phyloP scores from a whole-genome alignment of 106 monocot species.

The Cymbidium sinense region DNA sequence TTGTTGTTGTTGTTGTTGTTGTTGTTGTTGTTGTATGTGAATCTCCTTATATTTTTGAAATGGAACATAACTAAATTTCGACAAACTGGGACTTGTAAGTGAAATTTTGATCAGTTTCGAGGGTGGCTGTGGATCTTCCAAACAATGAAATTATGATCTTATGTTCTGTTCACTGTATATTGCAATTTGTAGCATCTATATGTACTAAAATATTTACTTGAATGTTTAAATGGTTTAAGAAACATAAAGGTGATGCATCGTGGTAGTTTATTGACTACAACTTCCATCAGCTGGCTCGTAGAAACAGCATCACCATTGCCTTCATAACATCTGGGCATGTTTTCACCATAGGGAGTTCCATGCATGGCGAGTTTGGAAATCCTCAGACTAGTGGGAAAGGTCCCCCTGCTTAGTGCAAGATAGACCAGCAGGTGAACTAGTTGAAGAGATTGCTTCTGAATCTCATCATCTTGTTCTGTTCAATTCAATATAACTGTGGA shows the following conservation, averaged over 20 bases:
- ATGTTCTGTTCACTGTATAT: no score
- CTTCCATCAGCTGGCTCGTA: constrained; percentile 57
- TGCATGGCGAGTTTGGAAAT: constrained; percentile 54
- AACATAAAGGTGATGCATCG: constrained; percentile 48
- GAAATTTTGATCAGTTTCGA: no score
- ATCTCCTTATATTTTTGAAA: no score
- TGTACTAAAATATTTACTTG: no score
- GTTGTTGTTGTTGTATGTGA: no score
- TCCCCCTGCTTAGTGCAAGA: constrained; percentile 61
- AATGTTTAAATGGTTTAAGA: constrained; percentile 33
- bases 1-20: no score
- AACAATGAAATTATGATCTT: no score
- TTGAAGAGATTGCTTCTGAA: constrained; percentile 66
- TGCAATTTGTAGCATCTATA: no score
- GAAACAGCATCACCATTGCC: constrained; percentile 45
- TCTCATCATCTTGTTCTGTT: constrained; percentile 50
- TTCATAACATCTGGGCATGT: constrained; percentile 54
- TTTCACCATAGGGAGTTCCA: constrained; percentile 62
- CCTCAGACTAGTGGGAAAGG: constrained; percentile 43
- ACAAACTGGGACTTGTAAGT: no score
- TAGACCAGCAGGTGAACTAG: constrained; percentile 32
- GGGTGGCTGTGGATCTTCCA: no score
- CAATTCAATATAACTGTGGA: constrained; percentile 61
- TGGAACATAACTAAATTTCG: no score
- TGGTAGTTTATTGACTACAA: constrained; percentile 44